A percentile compares a stretch with the other conserved stretches of the same genome.
Evolutionary conservation across 2,329 filamentous ascomycete genomes (phyloP).

Genomic region (Harringtonia aguacate): DNA sequence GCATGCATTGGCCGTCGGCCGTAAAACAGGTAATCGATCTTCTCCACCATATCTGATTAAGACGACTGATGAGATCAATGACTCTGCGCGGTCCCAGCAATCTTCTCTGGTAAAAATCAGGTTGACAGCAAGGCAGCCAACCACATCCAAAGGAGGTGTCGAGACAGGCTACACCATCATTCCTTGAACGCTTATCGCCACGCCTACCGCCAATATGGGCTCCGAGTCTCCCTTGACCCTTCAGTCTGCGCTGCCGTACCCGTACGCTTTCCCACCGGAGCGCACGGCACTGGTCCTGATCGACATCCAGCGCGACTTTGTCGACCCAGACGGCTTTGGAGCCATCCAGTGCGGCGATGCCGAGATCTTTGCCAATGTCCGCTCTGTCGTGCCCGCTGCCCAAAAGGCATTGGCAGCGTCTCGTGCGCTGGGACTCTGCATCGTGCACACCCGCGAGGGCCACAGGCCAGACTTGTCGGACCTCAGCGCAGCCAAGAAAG

Average conservation of each 20-base stretch:
- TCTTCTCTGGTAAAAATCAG: too few species aligned
- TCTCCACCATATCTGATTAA: too few species aligned
- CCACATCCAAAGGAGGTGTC: too few species aligned
- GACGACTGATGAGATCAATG: too few species aligned
- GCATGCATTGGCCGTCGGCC: too few species aligned
- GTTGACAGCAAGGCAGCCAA: too few species aligned
- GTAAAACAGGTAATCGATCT: too few species aligned
- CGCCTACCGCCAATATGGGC: too few species aligned
- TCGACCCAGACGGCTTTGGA: slow-evolving; percentile 35
- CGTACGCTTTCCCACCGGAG: slow-evolving; percentile 22
- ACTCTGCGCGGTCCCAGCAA: too few species aligned
- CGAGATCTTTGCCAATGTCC: slow-evolving; percentile 21
- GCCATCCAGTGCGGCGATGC: slow-evolving; percentile 31
- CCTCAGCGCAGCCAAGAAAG: slow-evolving; percentile 36
- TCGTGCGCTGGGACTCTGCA: slow-evolving; percentile 25
- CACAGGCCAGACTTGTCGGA: slow-evolving; percentile 41
- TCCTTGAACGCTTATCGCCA: too few species aligned
- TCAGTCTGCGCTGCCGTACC: slow-evolving; percentile 14
- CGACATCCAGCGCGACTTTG: slow-evolving; percentile 45
- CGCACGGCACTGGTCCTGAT: slow-evolving; percentile 42
- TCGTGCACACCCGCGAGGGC: slow-evolving; percentile 41
- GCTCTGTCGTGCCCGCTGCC: slow-evolving; percentile 29
- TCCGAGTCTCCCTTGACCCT: too few species aligned
- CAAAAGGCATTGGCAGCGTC: slow-evolving; percentile 27
- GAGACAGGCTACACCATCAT: too few species aligned